phyloP scores from a whole-genome alignment of 2,329 filamentous ascomycete species.

The Beauveria sp. region DNA sequence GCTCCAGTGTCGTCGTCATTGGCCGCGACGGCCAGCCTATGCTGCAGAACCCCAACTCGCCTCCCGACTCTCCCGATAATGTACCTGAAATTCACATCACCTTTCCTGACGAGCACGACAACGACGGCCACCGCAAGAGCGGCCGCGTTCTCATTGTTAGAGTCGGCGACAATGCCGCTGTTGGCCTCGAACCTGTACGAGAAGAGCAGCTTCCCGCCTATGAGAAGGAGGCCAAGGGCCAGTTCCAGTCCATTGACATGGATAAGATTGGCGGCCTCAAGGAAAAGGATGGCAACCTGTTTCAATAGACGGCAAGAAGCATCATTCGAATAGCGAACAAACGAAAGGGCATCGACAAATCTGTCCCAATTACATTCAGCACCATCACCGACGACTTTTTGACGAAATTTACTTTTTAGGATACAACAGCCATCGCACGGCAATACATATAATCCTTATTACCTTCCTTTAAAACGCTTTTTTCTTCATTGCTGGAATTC shows the following conservation, averaged over 20 bases:
- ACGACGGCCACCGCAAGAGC: conserved; percentile 69
- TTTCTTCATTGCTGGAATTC: not conserved
- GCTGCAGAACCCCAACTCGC: conserved; percentile 65
- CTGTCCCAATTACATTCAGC: conserved; percentile 8
- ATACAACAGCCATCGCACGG: conserved; percentile 8
- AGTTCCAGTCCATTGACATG: conserved; percentile 92
- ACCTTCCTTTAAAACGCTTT: conserved; percentile 10
- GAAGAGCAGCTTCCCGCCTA: conserved; percentile 80
- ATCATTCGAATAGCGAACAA: not conserved
- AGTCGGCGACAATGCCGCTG: conserved; percentile 75
- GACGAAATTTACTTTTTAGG: conserved; percentile 13
- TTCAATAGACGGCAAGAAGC: conserved; percentile 24
- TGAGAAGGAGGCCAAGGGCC: conserved; percentile 67
- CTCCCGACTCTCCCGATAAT: conserved; percentile 71
- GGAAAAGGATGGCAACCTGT: conserved; percentile 61
- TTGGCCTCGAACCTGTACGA: conserved; percentile 83
- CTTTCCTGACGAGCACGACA: conserved; percentile 92
- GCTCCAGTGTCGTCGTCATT: conserved; percentile 68
- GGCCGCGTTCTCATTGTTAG: conserved; percentile 87
- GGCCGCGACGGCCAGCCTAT: conserved; percentile 70
- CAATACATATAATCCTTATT: conserved; percentile 11
- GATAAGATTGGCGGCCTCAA: conserved; percentile 90
- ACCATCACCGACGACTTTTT: conserved; percentile 8
- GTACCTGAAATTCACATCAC: conserved; percentile 97
- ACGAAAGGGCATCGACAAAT: not conserved